Conservation (phyloP, 768 basidiomycete genomes). For the Agaricus blazei region DNA sequence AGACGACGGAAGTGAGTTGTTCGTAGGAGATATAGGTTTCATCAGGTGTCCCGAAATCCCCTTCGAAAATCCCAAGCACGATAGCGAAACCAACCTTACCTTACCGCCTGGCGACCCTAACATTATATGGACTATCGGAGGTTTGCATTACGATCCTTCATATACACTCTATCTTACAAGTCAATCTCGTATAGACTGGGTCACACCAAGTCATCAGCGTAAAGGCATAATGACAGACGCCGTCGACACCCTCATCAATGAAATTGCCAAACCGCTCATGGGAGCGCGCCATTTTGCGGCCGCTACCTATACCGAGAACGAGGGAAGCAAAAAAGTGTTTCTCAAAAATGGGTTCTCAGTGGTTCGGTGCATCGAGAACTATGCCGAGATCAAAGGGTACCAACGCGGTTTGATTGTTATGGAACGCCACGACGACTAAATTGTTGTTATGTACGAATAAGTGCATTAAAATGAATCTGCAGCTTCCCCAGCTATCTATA, state of each 20-base stretch:
- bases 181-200: slow-evolving; percentile 40
- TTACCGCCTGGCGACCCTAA: slow-evolving; percentile 43
- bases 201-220: slow-evolving; percentile 57
- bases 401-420: slow-evolving; percentile 29
- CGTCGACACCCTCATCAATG: slow-evolving; percentile 43
- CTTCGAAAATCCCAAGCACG: slow-evolving; percentile 17
- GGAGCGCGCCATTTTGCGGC: slow-evolving; percentile 40
- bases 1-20: slow-evolving; percentile 51
- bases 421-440: slow-evolving; percentile 13
- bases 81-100: slow-evolving; percentile 30
- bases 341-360: slow-evolving; percentile 58
- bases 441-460: no score
- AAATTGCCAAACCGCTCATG: slow-evolving; percentile 68
- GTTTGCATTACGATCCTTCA: slow-evolving; percentile 23
- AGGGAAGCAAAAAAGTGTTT: slow-evolving; percentile 59
- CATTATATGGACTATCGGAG: slow-evolving; percentile 59
- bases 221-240: slow-evolving; percentile 73
- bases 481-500: no score
- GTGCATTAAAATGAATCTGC: no score
- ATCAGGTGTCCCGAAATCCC: slow-evolving; percentile 23
- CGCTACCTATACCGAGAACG: slow-evolving; percentile 46
- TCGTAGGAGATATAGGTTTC: slow-evolving; percentile 45
- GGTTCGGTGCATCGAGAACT: slow-evolving; percentile 32
- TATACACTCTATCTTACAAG: no score
- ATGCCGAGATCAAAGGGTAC: slow-evolving; percentile 31